phyloP scores from a whole-genome alignment of 1,139 yeast species.

The Zygosaccharomyces sapae region DNA sequence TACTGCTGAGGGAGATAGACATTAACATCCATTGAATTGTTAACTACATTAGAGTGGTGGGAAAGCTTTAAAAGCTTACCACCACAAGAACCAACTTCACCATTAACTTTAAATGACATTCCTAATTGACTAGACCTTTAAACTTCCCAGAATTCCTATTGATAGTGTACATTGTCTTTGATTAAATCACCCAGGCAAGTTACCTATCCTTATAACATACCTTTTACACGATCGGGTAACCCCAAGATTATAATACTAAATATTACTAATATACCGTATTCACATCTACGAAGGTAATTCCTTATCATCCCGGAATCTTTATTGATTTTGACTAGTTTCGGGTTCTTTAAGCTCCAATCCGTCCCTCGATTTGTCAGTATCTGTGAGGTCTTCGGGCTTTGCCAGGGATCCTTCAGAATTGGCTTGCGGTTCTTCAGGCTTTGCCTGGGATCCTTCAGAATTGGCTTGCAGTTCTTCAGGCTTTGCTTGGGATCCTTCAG shows the following conservation, averaged over 20 bases:
- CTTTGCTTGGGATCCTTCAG: no score
- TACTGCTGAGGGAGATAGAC: slow-evolving; percentile 68
- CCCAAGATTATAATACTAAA: background rate
- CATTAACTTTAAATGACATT: slow-evolving; percentile 52
- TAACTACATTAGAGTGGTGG: slow-evolving; percentile 64
- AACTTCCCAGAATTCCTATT: no score
- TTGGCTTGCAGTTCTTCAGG: no score
- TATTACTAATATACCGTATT: background rate
- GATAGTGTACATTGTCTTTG: no score
- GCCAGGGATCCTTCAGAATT: no score
- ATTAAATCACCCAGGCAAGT: background rate
- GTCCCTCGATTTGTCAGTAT: background rate
- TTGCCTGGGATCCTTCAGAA: no score
- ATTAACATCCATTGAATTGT: slow-evolving; percentile 76
- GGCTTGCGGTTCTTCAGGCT: no score
- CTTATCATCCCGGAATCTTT: background rate
- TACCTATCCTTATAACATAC: background rate
- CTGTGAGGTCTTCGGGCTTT: background rate
- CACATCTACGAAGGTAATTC: background rate
- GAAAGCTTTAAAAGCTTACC: slow-evolving; percentile 73
- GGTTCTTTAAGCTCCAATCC: background rate
- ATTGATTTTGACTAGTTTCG: background rate
- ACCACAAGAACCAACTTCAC: slow-evolving; percentile 63
- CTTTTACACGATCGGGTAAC: slow-evolving; percentile 4
- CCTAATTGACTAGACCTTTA: background rate